Conservation (phyloP, 2,329 filamentous ascomycete genomes). For the Trichoderma oligosporum region DNA sequence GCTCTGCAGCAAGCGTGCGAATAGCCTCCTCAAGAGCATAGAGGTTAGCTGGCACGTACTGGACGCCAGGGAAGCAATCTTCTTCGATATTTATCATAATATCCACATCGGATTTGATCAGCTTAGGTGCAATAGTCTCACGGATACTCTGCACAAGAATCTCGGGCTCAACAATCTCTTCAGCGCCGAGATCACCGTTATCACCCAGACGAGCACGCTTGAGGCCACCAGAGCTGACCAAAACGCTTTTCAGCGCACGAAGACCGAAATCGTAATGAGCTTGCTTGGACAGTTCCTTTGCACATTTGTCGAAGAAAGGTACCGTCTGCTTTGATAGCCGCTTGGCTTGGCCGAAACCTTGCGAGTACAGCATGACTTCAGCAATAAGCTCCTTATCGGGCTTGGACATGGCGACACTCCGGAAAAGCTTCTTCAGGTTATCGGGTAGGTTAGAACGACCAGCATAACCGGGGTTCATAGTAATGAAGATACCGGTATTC, state of each 20-base stretch:
- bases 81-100: constrained; percentile 80
- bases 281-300: constrained; percentile 80
- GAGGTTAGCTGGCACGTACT: constrained; percentile 87
- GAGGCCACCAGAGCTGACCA: constrained; percentile 93
- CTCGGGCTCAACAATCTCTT: constrained; percentile 82
- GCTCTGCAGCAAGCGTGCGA: constrained; percentile 74
- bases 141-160: constrained; percentile 98
- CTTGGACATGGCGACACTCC: constrained; percentile 99
- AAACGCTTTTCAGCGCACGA: constrained; percentile 94
- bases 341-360: constrained; percentile 97
- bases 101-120: constrained; percentile 88
- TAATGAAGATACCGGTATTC: constrained; percentile 98
- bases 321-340: constrained; percentile 90
- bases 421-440: constrained; percentile 99
- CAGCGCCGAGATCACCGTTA: constrained; percentile 56
- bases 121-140: constrained; percentile 95
- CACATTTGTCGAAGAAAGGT: constrained; percentile 94
- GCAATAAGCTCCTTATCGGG: constrained; percentile 99
- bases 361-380: constrained; percentile 99
- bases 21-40: constrained; percentile 77
- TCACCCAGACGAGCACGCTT: constrained; percentile 75
- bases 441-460: constrained; percentile 96
- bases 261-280: constrained; percentile 99
- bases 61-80: constrained; percentile 84
- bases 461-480: constrained; percentile 99